phyloP scores from a whole-genome alignment of 768 basidiomycete genomes.

The Mycena vulgaris region DNA sequence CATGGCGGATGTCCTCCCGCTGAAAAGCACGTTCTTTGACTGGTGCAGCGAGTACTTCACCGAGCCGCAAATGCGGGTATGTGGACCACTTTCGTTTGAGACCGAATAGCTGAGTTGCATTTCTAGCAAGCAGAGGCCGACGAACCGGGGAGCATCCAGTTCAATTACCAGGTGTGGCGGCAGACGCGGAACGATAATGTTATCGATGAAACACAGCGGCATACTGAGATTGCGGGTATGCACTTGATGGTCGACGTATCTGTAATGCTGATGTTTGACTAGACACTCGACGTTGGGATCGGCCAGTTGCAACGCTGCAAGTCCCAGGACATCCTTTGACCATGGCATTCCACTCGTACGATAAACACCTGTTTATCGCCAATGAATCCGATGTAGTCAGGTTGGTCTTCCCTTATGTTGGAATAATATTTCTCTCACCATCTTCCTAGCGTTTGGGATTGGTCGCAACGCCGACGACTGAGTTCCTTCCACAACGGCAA shows the following conservation, averaged over 20 bases:
- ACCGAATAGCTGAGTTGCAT: slow-evolving; percentile 26
- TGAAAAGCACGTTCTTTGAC: slow-evolving; percentile 94
- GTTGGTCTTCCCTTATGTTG: slow-evolving; percentile 57
- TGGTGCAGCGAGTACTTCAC: slow-evolving; percentile 99
- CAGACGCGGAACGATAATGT: slow-evolving; percentile 91
- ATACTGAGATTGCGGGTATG: slow-evolving; percentile 84
- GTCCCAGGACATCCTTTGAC: slow-evolving; percentile 74
- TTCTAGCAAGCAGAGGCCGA: slow-evolving; percentile 92
- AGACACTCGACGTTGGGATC: slow-evolving; percentile 83
- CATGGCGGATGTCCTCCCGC: slow-evolving; percentile 87
- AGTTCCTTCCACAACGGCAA: slow-evolving; percentile 94
- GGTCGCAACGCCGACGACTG: slow-evolving; percentile 85
- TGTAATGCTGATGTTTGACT: slow-evolving; percentile 15
- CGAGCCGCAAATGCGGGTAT: slow-evolving; percentile 98
- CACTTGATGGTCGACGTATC: slow-evolving; percentile 11
- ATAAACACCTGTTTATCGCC: slow-evolving; percentile 88
- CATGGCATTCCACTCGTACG: slow-evolving; percentile 93
- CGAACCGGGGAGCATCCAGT: slow-evolving; percentile 94
- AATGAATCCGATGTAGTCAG: slow-evolving; percentile 91
- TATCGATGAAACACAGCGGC: slow-evolving; percentile 74
- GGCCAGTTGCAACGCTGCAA: slow-evolving; percentile 76
- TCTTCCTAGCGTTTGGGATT: slow-evolving; percentile 89
- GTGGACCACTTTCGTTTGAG: slow-evolving; percentile 39
- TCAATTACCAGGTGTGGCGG: slow-evolving; percentile 97
- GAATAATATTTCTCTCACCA: slow-evolving; percentile 11